phyloP scores from a whole-genome alignment of 2,329 filamentous ascomycete species.

The Trichoderma citrinoviride region DNA sequence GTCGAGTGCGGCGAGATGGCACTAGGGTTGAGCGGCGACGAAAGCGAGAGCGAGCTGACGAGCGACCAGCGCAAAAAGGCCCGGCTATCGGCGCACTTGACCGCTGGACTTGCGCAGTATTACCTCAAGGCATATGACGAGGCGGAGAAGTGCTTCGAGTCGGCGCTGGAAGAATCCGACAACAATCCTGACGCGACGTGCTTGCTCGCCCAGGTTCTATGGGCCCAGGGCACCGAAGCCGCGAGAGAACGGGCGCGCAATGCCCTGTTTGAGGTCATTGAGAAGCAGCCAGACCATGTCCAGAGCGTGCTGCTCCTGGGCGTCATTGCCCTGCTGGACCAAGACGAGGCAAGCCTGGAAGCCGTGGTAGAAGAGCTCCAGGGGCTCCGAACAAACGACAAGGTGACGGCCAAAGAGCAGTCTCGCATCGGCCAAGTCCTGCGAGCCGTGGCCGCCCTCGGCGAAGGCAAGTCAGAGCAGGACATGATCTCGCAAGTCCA shows the following conservation, averaged over 20 bases:
- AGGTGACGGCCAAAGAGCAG: slow-evolving; percentile 61
- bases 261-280: slow-evolving; percentile 76
- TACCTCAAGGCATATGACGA: slow-evolving; percentile 63
- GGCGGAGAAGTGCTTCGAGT: slow-evolving; percentile 76
- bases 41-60: slow-evolving; percentile 63
- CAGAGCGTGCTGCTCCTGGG: slow-evolving; percentile 78
- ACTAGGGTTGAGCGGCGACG: slow-evolving; percentile 72
- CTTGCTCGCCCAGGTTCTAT: slow-evolving; percentile 84
- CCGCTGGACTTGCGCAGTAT: slow-evolving; percentile 79
- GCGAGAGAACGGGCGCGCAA: slow-evolving; percentile 74
- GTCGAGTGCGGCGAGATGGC: slow-evolving; percentile 78
- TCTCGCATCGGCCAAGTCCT: slow-evolving; percentile 71
- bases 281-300: slow-evolving; percentile 70
- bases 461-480: slow-evolving; percentile 47
- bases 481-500: slow-evolving; percentile 64
- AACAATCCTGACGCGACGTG: slow-evolving; percentile 81
- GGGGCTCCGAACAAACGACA: slow-evolving; percentile 64
- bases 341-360: slow-evolving; percentile 73
- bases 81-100: slow-evolving; percentile 80
- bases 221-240: slow-evolving; percentile 77
- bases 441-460: slow-evolving; percentile 66
- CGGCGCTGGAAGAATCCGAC: slow-evolving; percentile 72
- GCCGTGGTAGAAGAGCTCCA: slow-evolving; percentile 79
- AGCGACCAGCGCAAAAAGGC: slow-evolving; percentile 65
- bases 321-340: slow-evolving; percentile 77